Evolutionary conservation across 441 rosid species (phyloP), one percentile per base, ranked within the genome.

Genomic region (Brassica hybrid): DNA sequence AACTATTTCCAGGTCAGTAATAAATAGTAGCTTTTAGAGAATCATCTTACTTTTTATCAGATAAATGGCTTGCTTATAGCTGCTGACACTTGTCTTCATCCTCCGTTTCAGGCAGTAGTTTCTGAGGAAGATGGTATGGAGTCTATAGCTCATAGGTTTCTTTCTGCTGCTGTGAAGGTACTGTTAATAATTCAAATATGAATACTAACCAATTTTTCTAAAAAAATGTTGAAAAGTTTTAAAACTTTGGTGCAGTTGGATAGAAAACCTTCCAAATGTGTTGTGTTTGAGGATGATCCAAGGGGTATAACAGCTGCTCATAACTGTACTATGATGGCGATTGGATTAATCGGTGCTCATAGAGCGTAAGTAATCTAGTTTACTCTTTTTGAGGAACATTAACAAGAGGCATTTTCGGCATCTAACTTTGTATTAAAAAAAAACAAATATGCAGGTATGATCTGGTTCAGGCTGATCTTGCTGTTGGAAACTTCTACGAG

Each of bases 61-160:
- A 45, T 32, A 13, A 59, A 23, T n/a, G n/a, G n/a, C n/a, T 25
- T 25, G 30, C 30, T 12, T 17, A 43, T 54, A 43, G 32, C 52
- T 69, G n/a, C 67, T 70, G 58, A 76, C 12, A 2, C 65, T 72
- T 72, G 65, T 76, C 19, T 54, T 59, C 65, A 48, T 38, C 14
- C 38, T 67, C 58, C 41, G 27, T 60, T 54, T 67, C 88, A 95
- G 99, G 95, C 94, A 34, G 81, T 93, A 69, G 94, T 95, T 65
- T 75, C 99, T 0, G 97, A 91, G 87, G 98, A 95, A 88, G 99
- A 95, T 70, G 99, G 97, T 69, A 95, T 91, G 99, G 99, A 93
- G 80, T 91, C 99, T 0, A 89, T 91, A 76, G 98, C 98, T 75
- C 98, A 95, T 80, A 84, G 89, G 81, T 93, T 93, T 85, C 96